Percentiles rank a stretch among this genome's conserved stretches.
Conservation (phyloP, 305 asterid species). For the Solanum hybrid region DNA sequence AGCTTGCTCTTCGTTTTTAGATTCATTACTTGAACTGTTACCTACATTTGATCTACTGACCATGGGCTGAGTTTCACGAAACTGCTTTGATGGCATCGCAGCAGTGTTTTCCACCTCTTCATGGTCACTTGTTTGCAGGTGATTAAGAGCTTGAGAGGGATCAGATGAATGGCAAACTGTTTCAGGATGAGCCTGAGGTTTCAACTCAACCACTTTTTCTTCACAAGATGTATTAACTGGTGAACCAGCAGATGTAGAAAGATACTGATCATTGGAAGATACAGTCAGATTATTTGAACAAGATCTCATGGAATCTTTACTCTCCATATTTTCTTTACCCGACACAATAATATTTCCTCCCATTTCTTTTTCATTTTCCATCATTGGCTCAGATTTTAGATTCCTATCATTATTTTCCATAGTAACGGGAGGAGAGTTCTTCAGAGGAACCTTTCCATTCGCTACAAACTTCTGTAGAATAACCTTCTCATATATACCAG, state of each 20-base stretch:
- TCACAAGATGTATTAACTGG: conserved; percentile 20
- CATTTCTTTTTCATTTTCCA: conserved; percentile 25
- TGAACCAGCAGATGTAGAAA: conserved; percentile 29
- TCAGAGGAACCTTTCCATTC: conserved; percentile 43
- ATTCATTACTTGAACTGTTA: conserved; percentile 21
- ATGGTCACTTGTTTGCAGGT: conserved; percentile 18
- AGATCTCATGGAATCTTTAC: conserved; percentile 27
- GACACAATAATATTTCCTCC: conserved; percentile 28
- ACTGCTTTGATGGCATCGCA: conserved; percentile 27
- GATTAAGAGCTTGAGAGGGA: conserved; percentile 21
- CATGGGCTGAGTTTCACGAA: conserved; percentile 25
- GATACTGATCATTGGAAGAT: conserved; percentile 25
- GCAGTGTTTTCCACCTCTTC: conserved; percentile 12
- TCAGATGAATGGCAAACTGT: conserved; percentile 21
- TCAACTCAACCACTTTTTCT: conserved; percentile 28
- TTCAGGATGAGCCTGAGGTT: conserved; percentile 23
- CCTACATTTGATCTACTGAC: conserved; percentile 25
- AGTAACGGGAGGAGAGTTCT: conserved; percentile 26
- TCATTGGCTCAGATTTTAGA: conserved; percentile 25
- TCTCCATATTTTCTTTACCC: conserved; percentile 31
- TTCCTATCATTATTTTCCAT: conserved; percentile 18
- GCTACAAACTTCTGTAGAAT: conserved; percentile 30
- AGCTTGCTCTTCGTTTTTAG: conserved; percentile 26
- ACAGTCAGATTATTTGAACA: conserved; percentile 26
- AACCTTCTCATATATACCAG: conserved; percentile 41